Evolutionary conservation across 768 basidiomycete species (phyloP).

Genomic region (Tulasnella calospora): DNA sequence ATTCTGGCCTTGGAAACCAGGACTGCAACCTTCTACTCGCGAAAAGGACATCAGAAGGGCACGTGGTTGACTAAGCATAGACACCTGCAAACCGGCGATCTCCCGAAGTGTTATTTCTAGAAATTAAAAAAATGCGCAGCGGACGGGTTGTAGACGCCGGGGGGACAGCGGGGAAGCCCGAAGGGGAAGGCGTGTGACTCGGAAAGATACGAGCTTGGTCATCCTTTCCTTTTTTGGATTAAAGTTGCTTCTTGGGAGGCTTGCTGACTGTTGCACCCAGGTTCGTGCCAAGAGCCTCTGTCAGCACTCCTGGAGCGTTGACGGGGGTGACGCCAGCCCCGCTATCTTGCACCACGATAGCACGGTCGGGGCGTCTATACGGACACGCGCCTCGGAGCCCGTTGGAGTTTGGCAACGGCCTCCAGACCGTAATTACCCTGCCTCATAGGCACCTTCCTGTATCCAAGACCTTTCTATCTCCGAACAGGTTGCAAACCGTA

Average conservation of each 20-base stretch:
- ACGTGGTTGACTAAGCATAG: background rate
- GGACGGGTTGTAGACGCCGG: background rate
- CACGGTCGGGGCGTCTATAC: background rate
- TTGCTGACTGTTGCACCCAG: background rate
- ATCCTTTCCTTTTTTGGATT: background rate
- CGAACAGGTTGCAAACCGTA: background rate
- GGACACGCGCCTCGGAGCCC: background rate
- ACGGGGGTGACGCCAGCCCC: background rate
- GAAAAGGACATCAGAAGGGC: too few species aligned
- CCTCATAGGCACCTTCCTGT: background rate
- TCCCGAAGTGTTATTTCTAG: background rate
- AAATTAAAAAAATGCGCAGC: background rate
- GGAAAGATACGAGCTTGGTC: background rate
- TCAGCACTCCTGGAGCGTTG: background rate
- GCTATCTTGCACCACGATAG: too few species aligned
- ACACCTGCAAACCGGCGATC: background rate
- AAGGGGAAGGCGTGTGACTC: background rate
- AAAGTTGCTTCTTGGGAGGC: background rate
- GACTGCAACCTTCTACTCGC: background rate
- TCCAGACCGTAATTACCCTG: too few species aligned
- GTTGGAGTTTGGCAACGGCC: too few species aligned
- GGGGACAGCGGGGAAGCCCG: background rate
- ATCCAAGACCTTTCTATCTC: background rate
- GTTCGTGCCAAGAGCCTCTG: background rate
- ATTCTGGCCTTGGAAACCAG: background rate